Evolutionary conservation across 345 rosid species (phyloP).

Genomic region (Camelina neglecta): DNA sequence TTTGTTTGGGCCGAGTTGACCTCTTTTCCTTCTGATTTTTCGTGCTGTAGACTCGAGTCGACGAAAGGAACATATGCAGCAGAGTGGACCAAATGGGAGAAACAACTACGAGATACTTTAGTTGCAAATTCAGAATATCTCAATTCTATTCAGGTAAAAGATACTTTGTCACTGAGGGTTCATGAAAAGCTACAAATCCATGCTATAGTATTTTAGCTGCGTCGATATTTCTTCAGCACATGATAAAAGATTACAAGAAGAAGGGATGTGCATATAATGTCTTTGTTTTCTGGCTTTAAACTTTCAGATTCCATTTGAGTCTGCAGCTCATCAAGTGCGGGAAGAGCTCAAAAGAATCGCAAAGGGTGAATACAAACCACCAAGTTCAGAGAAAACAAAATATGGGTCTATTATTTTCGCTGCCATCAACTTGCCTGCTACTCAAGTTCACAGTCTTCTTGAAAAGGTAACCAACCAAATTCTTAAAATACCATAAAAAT

Average conservation of each 20-base stretch:
- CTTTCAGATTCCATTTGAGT: slow-evolving; percentile 80
- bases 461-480: slow-evolving; percentile 51
- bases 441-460: slow-evolving; percentile 60
- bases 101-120: slow-evolving; percentile 60
- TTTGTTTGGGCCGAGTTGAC: slow-evolving; percentile 21
- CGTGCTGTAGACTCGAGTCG: slow-evolving; percentile 67
- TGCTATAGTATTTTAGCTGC: slow-evolving; percentile 9
- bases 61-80: slow-evolving; percentile 71
- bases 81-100: slow-evolving; percentile 94
- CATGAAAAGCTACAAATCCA: not conserved
- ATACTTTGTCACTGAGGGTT: slow-evolving; percentile 3
- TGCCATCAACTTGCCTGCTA: slow-evolving; percentile 70
- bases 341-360: slow-evolving; percentile 74
- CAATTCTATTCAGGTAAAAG: slow-evolving; percentile 70
- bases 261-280: slow-evolving; percentile 4
- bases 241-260: not conserved
- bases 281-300: slow-evolving; percentile 15
- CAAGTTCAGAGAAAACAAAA: slow-evolving; percentile 68
- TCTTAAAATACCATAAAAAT: not conserved
- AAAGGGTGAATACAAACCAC: slow-evolving; percentile 69
- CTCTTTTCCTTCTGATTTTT: slow-evolving; percentile 20
- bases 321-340: slow-evolving; percentile 66
- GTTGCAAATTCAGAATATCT: slow-evolving; percentile 61
- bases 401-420: slow-evolving; percentile 75
- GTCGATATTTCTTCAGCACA: not conserved